Conservation (phyloP, 2,329 filamentous ascomycete genomes). For the Phialophora expanda region DNA sequence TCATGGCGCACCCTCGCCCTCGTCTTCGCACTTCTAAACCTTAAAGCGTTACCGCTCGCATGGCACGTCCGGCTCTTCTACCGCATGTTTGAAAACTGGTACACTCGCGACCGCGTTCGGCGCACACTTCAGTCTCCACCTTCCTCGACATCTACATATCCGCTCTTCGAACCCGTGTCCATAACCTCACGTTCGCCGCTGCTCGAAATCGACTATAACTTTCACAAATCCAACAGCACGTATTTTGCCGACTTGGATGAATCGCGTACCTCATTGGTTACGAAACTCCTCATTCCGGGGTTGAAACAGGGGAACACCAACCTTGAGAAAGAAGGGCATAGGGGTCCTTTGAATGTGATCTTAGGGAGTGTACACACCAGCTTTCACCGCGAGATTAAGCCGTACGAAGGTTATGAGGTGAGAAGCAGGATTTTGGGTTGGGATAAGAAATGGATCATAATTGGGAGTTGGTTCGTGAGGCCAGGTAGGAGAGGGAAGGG, state of each 20-base stretch:
- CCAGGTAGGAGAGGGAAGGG: slow-evolving; percentile 44
- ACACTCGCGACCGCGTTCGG: slow-evolving; percentile 49
- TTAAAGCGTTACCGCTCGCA: slow-evolving; percentile 74
- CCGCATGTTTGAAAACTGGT: slow-evolving; percentile 61
- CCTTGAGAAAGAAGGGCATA: slow-evolving; percentile 54
- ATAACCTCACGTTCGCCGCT: slow-evolving; percentile 69
- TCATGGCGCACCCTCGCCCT: slow-evolving; percentile 50
- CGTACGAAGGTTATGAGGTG: slow-evolving; percentile 73
- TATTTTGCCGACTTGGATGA: slow-evolving; percentile 66
- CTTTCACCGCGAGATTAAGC: slow-evolving; percentile 75
- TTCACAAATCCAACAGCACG: slow-evolving; percentile 64
- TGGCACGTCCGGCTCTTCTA: slow-evolving; percentile 74
- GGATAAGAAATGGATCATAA: slow-evolving; percentile 83
- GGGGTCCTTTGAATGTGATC: slow-evolving; percentile 63
- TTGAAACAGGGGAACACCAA: slow-evolving; percentile 55
- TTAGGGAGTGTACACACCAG: slow-evolving; percentile 75
- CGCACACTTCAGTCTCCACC: slow-evolving; percentile 46
- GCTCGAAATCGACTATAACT: slow-evolving; percentile 83
- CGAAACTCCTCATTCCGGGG: slow-evolving; percentile 67
- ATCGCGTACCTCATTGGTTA: slow-evolving; percentile 78
- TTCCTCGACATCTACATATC: slow-evolving; percentile 47
- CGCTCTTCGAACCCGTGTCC: slow-evolving; percentile 75
- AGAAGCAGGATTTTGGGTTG: slow-evolving; percentile 73
- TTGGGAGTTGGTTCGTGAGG: slow-evolving; percentile 74
- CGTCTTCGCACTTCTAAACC: slow-evolving; percentile 66